Percentiles rank a stretch among this genome's conserved stretches.
Conservation (phyloP, 1,284 basidiomycete species). For the Ustilago crameri region DNA sequence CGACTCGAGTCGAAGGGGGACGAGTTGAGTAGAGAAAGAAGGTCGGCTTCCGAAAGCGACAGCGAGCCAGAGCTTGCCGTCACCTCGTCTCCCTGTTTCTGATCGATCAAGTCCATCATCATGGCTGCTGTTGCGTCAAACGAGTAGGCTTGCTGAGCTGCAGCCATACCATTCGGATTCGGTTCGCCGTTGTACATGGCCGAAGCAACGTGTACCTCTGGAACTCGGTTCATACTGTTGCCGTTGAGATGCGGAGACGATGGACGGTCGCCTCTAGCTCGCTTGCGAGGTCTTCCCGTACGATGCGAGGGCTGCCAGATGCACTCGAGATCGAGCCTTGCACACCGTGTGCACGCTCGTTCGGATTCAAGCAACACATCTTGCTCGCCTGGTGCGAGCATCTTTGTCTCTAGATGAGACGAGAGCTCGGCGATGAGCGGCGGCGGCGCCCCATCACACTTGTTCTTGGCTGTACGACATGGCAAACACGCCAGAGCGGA, state of each 20-base stretch:
- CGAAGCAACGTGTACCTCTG: no score
- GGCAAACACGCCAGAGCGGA: slow-evolving; percentile 23
- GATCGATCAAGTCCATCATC: no score
- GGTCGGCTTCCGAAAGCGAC: slow-evolving; percentile 8
- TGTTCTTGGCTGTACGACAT: slow-evolving; percentile 28
- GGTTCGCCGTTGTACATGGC: no score
- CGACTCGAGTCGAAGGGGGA: slow-evolving; percentile 21
- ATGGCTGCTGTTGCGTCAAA: no score
- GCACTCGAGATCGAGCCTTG: slow-evolving; percentile 8
- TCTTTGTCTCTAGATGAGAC: slow-evolving; percentile 17
- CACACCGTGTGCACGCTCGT: slow-evolving; percentile 13
- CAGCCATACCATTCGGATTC: no score
- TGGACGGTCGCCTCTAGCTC: not conserved
- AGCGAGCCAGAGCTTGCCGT: not conserved
- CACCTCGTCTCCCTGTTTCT: no score
- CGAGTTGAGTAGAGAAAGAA: slow-evolving; percentile 14
- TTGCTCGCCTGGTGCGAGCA: not conserved
- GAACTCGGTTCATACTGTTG: not conserved
- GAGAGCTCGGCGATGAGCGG: slow-evolving; percentile 18
- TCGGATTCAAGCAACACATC: slow-evolving; percentile 15
- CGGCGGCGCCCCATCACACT: slow-evolving; percentile 18
- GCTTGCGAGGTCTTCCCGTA: slow-evolving; percentile 19
- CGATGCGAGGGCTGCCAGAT: slow-evolving; percentile 30
- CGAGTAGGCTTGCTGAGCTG: no score
- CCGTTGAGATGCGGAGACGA: not conserved